Conservation (phyloP, 768 basidiomycete genomes). For the Boletus pseudo-olivaceus region DNA sequence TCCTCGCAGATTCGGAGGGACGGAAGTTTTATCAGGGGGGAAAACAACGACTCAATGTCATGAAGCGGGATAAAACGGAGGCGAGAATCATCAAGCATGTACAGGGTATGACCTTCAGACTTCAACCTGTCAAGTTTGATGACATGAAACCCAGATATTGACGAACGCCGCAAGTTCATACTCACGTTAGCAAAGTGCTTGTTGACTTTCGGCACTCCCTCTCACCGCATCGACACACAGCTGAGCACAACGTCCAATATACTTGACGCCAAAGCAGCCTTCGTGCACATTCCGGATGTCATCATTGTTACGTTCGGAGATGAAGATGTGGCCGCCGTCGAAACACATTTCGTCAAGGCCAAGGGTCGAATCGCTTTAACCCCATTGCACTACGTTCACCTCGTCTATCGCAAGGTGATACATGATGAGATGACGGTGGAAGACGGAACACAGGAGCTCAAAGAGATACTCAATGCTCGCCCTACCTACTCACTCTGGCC, state of each 20-base stretch:
- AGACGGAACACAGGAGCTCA: constrained; percentile 68
- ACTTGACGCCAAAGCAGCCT: constrained; percentile 75
- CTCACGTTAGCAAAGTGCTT: constrained; percentile 84
- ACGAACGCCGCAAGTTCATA: constrained; percentile 65
- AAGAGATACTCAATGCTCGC: constrained; percentile 55
- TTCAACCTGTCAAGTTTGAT: neutral
- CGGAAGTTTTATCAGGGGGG: constrained; percentile 30
- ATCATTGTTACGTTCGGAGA: constrained; percentile 83
- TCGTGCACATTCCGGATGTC: constrained; percentile 78
- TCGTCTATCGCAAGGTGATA: constrained; percentile 80
- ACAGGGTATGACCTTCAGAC: constrained; percentile 36
- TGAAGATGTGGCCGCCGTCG: constrained; percentile 62
- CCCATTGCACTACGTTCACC: constrained; percentile 76
- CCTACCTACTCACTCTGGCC: constrained; percentile 65
- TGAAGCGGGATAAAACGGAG: constrained; percentile 33
- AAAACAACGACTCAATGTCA: constrained; percentile 26
- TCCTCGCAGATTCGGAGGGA: constrained; percentile 13
- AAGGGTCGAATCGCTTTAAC: constrained; percentile 78
- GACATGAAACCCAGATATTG: constrained; percentile 35
- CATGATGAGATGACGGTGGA: constrained; percentile 77
- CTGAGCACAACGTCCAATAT: constrained; percentile 75
- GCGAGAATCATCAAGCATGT: constrained; percentile 42
- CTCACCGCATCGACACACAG: constrained; percentile 89
- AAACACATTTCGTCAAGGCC: constrained; percentile 85
- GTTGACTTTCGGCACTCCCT: constrained; percentile 91